These are phyloP conservation scores for Tolypocladium capitatum DNA, from an alignment of 2,329 filamentous ascomycete species.

Conservation along the genomic window DNA sequence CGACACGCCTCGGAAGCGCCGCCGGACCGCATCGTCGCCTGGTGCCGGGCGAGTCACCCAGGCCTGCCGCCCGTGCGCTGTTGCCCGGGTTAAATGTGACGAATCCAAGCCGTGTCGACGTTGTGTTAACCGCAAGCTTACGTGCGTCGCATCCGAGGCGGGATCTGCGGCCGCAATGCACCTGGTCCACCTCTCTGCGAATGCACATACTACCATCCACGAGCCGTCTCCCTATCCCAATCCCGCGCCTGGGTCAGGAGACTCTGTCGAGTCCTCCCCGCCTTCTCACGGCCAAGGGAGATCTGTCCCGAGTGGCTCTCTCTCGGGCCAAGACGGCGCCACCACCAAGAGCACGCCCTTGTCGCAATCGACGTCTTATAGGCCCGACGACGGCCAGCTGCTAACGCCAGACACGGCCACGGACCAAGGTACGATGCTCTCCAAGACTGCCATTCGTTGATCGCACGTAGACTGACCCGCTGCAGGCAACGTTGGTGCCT, in stretches of 20 bases:
- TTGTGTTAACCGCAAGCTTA: constrained; percentile 32
- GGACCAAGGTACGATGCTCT: constrained; percentile 12
- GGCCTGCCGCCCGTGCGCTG: constrained; percentile 37
- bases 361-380: constrained; percentile 10
- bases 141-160: constrained; percentile 26
- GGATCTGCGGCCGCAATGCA: constrained; percentile 29
- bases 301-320: constrained; percentile 1
- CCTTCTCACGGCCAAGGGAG: constrained; percentile 9
- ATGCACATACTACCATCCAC: constrained; percentile 12
- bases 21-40: constrained; percentile 30
- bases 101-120: constrained; percentile 40
- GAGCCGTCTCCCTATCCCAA: constrained; percentile 3
- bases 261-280: constrained; percentile 7
- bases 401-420: constrained; percentile 20
- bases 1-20: constrained; percentile 32
- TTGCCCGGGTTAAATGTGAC: constrained; percentile 41
- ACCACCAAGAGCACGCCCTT: constrained; percentile 13
- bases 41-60: constrained; percentile 36
- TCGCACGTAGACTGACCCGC: not conserved
- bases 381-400: constrained; percentile 20
- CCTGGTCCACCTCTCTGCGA: constrained; percentile 27
- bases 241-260: not conserved
- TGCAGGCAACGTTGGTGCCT: constrained; percentile 4
- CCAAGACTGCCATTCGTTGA: not conserved
- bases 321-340: constrained; percentile 7